Percentiles rank a stretch among this genome's conserved stretches.
Evolutionary conservation across 73 alveolate species (phyloP).

Genomic region (Paramecium sonneborni): DNA sequence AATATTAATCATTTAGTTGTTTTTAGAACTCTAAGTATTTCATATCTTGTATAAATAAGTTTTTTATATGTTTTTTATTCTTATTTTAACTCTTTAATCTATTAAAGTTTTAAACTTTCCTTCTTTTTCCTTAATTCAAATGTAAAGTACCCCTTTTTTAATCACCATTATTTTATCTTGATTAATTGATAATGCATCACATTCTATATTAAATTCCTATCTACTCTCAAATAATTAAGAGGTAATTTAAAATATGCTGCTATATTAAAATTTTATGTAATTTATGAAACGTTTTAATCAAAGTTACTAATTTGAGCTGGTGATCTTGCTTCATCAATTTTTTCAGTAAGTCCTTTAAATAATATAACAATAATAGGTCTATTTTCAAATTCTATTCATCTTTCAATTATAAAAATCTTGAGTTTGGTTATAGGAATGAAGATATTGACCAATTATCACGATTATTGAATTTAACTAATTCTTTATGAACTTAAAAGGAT

Average conservation of each 20-base stretch:
- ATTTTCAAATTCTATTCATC: slow-evolving; percentile 17
- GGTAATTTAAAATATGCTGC: not conserved
- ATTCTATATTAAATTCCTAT: not conserved
- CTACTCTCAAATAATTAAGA: not conserved
- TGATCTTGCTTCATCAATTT: not conserved
- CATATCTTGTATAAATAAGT: not conserved
- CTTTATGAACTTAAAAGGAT: slow-evolving; percentile 7
- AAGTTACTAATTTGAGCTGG: not conserved
- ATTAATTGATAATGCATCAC: not conserved
- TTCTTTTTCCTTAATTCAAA: not conserved
- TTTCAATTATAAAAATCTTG: not conserved
- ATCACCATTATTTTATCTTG: not conserved
- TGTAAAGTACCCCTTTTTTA: not conserved
- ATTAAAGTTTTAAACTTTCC: not conserved
- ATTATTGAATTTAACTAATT: not conserved
- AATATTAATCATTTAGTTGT: not conserved
- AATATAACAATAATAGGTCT: not conserved
- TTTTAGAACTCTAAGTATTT: not conserved
- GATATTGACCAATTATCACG: slow-evolving; percentile 16
- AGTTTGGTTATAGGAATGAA: not conserved
- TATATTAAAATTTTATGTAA: not conserved
- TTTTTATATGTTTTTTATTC: not conserved
- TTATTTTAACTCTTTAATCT: not conserved
- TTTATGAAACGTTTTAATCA: not conserved
- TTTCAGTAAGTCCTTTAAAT: not conserved